Base-by-base conservation (phyloP, 2,329 filamentous ascomycete genomes). In the Fusarium praegraminearum region DNA sequence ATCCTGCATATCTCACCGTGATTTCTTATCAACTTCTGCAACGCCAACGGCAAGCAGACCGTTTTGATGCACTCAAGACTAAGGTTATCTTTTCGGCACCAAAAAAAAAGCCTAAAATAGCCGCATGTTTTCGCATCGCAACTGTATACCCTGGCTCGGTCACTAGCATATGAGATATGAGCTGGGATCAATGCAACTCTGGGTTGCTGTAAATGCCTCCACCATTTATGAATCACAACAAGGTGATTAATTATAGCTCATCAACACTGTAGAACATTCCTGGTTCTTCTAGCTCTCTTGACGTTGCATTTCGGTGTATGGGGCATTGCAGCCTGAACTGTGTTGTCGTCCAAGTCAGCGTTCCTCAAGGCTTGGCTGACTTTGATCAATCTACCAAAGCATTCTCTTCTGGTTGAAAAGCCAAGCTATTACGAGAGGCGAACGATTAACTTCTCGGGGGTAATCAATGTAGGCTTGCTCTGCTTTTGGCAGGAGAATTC, bases 1-100 rank as follows among this genome's bases (percentile, higher is more conserved):
- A 56, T 46, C 44, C 55, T 46, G 62, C 53, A 57, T 47, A 57
- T 57, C 51, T 70, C 58, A 57, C 51, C 63, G 28, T 52, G 62
- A 30, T 56, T 52, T 56, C 30, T 47, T 40, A 63, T 49, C 47
- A 43, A 28, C 24, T 55, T 36, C 51, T 35, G 18, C 35, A 40
- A 38, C 24, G 7, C 18, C 5, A 30, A 33, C 9, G 22, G 43
- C 24, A 49, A 38, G 36, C 30, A 36, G 22, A 24, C 16, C 47
- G 12, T n/a, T 16, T 32, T 26, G 20, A 40, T 44, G 45, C 22
- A 38, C 18, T 32, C n/a, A 24, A 24, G 7, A 15, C 22, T 50
- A n/a, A 40, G 35, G 10, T 28, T 20, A 8, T 28, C n/a, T 40
- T n/a, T 7, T 32, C 24, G 20, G 38, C 10, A 20, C 35, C 22